Conservation (phyloP, 805 yeast genomes). For the Wickerhamiella dianesei region DNA sequence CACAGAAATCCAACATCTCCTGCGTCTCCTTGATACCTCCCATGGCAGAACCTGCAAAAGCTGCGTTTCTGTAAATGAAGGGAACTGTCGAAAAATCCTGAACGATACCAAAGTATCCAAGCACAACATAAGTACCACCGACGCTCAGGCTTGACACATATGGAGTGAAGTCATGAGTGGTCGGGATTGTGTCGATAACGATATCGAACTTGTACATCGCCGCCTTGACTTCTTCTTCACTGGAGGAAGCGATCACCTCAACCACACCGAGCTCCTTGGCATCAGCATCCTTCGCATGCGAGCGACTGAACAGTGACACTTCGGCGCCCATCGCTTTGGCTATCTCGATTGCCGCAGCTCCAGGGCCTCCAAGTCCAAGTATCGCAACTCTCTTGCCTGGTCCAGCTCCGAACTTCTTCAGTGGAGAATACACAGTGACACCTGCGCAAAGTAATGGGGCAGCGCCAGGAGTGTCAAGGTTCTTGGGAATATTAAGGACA, state of each 20-base stretch:
- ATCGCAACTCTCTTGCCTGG: slow-evolving; percentile 44
- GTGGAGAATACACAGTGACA: slow-evolving; percentile 55
- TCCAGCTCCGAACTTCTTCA: slow-evolving; percentile 35
- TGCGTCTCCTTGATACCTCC: slow-evolving; percentile 54
- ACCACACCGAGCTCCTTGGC: slow-evolving; percentile 44
- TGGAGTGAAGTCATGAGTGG: slow-evolving; percentile 35
- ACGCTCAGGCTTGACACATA: slow-evolving; percentile 42
- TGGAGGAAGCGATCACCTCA: slow-evolving; percentile 38
- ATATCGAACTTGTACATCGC: slow-evolving; percentile 32
- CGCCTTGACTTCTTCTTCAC: slow-evolving; percentile 27
- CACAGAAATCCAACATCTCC: slow-evolving; percentile 54
- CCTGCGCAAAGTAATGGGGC: slow-evolving; percentile 76
- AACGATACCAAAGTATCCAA: slow-evolving; percentile 42
- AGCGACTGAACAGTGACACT: slow-evolving; percentile 44
- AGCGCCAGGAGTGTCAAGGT: slow-evolving; percentile 37
- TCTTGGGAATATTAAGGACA: slow-evolving; percentile 50
- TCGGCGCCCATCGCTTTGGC: slow-evolving; percentile 53
- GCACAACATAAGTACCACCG: slow-evolving; percentile 46
- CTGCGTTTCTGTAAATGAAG: slow-evolving; percentile 32
- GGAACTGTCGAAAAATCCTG: slow-evolving; percentile 34
- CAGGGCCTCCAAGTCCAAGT: slow-evolving; percentile 55
- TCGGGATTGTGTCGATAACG: slow-evolving; percentile 40
- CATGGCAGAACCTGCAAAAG: slow-evolving; percentile 34
- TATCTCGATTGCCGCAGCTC: slow-evolving; percentile 48
- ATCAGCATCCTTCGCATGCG: slow-evolving; percentile 36